phyloP scores from a whole-genome alignment of 1,139 yeast genomes.

The Nakaseomyces delphensis region DNA sequence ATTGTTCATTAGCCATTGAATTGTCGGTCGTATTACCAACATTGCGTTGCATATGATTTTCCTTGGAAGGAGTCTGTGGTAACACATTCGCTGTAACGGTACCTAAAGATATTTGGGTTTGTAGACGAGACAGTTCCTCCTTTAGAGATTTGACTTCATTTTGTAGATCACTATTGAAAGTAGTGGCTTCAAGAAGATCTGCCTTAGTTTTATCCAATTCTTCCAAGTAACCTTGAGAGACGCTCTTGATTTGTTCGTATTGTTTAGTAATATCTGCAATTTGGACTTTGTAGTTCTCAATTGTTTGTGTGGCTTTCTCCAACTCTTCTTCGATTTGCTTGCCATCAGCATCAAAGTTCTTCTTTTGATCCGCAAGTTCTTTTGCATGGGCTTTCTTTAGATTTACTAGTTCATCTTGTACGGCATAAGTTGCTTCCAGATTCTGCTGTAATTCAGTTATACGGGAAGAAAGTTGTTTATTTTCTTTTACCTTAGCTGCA shows the following conservation, averaged over 20 bases:
- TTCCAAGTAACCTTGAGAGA: conserved; percentile 51
- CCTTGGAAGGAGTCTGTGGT: conserved; percentile 22
- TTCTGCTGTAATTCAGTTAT: conserved; percentile 49
- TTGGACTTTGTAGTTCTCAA: conserved; percentile 52
- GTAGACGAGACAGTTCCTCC: conserved; percentile 49
- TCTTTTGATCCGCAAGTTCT: conserved; percentile 39
- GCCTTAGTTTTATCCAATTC: conserved; percentile 57
- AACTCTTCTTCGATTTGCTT: conserved; percentile 51
- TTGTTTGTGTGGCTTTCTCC: conserved; percentile 47
- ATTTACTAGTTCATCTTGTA: conserved; percentile 48
- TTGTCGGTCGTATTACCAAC: neutral
- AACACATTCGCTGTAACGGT: conserved; percentile 24
- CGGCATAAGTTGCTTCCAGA: conserved; percentile 49
- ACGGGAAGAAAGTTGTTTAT: conserved; percentile 58
- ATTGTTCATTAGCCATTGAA: conserved; percentile 2
- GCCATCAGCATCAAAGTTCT: conserved; percentile 44
- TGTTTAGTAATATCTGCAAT: conserved; percentile 57
- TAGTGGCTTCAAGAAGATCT: conserved; percentile 53
- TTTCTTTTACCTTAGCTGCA: conserved; percentile 70
- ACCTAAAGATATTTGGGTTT: conserved; percentile 32
- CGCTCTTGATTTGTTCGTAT: conserved; percentile 55
- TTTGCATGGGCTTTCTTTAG: conserved; percentile 49
- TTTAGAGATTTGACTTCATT: conserved; percentile 63
- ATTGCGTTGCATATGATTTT: conserved; percentile 7
- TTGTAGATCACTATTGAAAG: conserved; percentile 61